Base-by-base conservation (phyloP, 139 green algal species). In the Haematococcus lacustris region DNA sequence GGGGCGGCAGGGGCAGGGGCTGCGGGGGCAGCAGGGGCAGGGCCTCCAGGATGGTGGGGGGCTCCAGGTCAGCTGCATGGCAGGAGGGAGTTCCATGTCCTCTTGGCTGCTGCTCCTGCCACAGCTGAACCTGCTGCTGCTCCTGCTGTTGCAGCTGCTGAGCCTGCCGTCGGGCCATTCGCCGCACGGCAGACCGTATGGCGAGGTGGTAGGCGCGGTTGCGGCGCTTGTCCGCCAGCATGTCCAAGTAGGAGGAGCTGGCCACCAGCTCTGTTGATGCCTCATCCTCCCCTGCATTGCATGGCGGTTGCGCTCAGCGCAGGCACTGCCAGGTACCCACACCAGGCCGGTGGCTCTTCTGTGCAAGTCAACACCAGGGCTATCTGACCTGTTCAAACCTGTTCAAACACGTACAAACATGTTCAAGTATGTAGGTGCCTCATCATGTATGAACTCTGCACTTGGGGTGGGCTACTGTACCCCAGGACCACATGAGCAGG, bases 201-300 rank as follows among this genome's bases (percentile, higher is more conserved):
- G 73, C 80, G 7, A 66, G 33, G 17, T 47, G 9, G 75, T 90
- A 90, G 0, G 78, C 76, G 0, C 25, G 7, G 76, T 88, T 88
- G 63, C 85, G 68, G 7, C 65, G 60, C 1, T 9, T 51, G 69
- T 88, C 82, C 1, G 80, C 82, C 3, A 89, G 66, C 84, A 89
- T 89, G 78, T 89, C 84, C 37, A 85, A 40, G 68, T 89, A 89
- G 21, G 61, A 79, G 0, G 80, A 87, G 2, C 71, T 75, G 34
- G 79, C 77, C 32, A 88, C 77, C 3, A 87, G 68, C 30, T 78
- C 76, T 7, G 71, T 43, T 26, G 68, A 76, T 30, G 73, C 75
- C 39, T 84, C 79, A 30, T 68, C 71, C 28, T 73, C 50, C 25
- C 71, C 76, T 35, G 66, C 76, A 23, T 74, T 68, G 17, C 75